Evolutionary conservation across 495 filamentous ascomycete species (phyloP).

Genomic region (Neurospora tetraspora): DNA sequence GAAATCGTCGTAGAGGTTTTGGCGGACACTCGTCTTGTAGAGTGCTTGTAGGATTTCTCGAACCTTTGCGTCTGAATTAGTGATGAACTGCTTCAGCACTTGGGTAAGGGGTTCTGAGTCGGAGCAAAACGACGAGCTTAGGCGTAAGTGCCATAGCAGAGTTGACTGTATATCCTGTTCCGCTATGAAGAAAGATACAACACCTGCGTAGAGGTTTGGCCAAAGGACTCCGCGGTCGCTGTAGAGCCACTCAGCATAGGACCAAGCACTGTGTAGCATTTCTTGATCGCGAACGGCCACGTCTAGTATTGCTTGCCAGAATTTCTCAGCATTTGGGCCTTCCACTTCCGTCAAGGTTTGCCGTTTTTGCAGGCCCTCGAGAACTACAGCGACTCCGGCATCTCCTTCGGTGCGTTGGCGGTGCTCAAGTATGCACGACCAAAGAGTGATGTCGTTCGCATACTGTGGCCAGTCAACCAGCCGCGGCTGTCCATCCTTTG

Average conservation of each 20-base stretch:
- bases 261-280: slow-evolving; percentile 39
- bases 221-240: slow-evolving; percentile 38
- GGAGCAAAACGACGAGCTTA: slow-evolving; percentile 27
- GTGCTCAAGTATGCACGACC: slow-evolving; percentile 55
- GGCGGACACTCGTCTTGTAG: slow-evolving; percentile 41
- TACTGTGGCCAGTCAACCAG: slow-evolving; percentile 46
- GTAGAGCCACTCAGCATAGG: slow-evolving; percentile 47
- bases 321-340: slow-evolving; percentile 27
- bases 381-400: slow-evolving; percentile 36
- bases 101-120: slow-evolving; percentile 17
- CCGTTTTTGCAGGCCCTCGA: slow-evolving; percentile 24
- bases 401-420: slow-evolving; percentile 50
- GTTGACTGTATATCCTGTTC: slow-evolving; percentile 20
- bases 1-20: slow-evolving; percentile 49
- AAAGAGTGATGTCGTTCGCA: slow-evolving; percentile 46
- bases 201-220: slow-evolving; percentile 29
- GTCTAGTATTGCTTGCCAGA: slow-evolving; percentile 52
- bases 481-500: slow-evolving; percentile 22
- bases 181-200: slow-evolving; percentile 25
- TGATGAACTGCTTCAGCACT: slow-evolving; percentile 24
- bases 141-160: slow-evolving; percentile 25
- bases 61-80: slow-evolving; percentile 14
- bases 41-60: slow-evolving; percentile 28
- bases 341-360: slow-evolving; percentile 16
- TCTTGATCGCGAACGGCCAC: slow-evolving; percentile 27